Conservation (phyloP, 305 asterid genomes). For the Ilex paraguariensis region DNA sequence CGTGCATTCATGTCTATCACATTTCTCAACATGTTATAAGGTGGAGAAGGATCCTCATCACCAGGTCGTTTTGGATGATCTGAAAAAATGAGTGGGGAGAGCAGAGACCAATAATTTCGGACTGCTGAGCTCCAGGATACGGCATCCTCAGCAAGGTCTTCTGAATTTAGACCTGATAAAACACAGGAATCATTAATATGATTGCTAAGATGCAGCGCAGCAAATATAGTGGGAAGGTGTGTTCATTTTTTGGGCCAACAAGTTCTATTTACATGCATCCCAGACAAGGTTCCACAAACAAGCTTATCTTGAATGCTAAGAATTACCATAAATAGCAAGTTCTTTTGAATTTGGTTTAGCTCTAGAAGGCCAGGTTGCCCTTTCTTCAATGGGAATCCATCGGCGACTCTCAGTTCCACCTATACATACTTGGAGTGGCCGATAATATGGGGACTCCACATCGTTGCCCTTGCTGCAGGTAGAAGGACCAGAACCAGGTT, state of each 20-base stretch:
- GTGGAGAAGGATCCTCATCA: slow-evolving; percentile 97
- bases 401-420: slow-evolving; percentile 88
- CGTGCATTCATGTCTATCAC: slow-evolving; percentile 94
- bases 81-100: slow-evolving; percentile 89
- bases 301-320: background rate
- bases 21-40: slow-evolving; percentile 97
- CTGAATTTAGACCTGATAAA: slow-evolving; percentile 51
- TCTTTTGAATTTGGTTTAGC: slow-evolving; percentile 56
- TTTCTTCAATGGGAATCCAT: slow-evolving; percentile 77
- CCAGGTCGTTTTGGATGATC: slow-evolving; percentile 99
- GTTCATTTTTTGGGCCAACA: background rate
- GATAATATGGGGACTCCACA: slow-evolving; percentile 79
- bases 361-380: slow-evolving; percentile 82
- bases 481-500: slow-evolving; percentile 54
- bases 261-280: background rate
- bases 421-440: slow-evolving; percentile 75
- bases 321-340: slow-evolving; percentile 64
- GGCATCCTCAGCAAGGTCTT: slow-evolving; percentile 69
- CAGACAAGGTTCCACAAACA: background rate
- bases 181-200: slow-evolving; percentile 8
- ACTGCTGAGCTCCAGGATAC: slow-evolving; percentile 73
- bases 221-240: slow-evolving; percentile 1
- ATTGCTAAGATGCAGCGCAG: background rate
- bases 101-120: slow-evolving; percentile 85
- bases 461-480: slow-evolving; percentile 77